Evolutionary conservation across 345 rosid species (phyloP).

Genomic region (Gynandropsis gynandra): DNA sequence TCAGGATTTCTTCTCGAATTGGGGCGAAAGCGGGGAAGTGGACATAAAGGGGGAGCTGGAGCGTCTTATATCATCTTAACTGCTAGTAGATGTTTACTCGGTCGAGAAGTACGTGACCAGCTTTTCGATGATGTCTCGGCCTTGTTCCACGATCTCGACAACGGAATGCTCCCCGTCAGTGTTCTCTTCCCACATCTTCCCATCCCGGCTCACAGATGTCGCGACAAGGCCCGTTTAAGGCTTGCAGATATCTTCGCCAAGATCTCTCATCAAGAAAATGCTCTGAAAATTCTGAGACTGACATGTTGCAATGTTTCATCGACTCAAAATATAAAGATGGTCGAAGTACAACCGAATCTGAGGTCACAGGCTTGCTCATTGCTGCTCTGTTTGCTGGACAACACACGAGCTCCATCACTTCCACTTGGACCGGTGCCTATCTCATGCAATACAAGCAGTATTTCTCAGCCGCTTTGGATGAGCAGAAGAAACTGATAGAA

Average conservation of each 20-base stretch:
- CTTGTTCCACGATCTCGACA: slow-evolving; percentile 91
- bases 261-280: slow-evolving; percentile 68
- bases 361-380: slow-evolving; percentile 88
- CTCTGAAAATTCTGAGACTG: slow-evolving; percentile 66
- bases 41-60: slow-evolving; percentile 84
- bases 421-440: slow-evolving; percentile 95
- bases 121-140: slow-evolving; percentile 92
- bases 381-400: slow-evolving; percentile 98
- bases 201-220: slow-evolving; percentile 88
- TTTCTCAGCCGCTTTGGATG: slow-evolving; percentile 55
- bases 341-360: slow-evolving; percentile 74
- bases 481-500: slow-evolving; percentile 61
- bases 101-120: slow-evolving; percentile 88
- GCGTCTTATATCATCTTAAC: slow-evolving; percentile 92
- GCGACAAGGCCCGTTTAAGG: slow-evolving; percentile 80
- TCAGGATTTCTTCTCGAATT: slow-evolving; percentile 85
- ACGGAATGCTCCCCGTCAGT: slow-evolving; percentile 95
- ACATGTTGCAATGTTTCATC: slow-evolving; percentile 95
- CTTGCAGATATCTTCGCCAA: slow-evolving; percentile 63
- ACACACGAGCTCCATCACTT: slow-evolving; percentile 98
- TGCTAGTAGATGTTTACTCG: slow-evolving; percentile 95
- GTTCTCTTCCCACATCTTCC: slow-evolving; percentile 90
- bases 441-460: slow-evolving; percentile 56
- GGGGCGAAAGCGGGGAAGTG: slow-evolving; percentile 95
- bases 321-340: slow-evolving; percentile 93